Evolutionary conservation across 176 grass and related monocot species (phyloP).

Genomic region (Oryza australiensis): DNA sequence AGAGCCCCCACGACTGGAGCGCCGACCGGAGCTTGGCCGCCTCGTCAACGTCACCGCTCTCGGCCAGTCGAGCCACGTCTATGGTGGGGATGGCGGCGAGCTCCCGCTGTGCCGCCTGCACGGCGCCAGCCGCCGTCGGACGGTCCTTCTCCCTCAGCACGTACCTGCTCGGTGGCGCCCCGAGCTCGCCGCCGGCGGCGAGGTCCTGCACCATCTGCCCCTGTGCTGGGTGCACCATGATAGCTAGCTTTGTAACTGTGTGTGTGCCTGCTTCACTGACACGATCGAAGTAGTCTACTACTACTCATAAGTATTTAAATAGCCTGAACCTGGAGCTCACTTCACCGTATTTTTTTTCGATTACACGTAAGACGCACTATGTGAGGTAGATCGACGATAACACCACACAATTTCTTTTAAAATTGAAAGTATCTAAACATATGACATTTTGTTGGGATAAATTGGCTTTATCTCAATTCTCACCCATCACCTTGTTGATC

Average conservation of each 20-base stretch:
- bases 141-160: conserved; percentile 36
- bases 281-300: not conserved
- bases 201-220: conserved; percentile 49
- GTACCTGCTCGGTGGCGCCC: conserved; percentile 42
- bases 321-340: too few species aligned
- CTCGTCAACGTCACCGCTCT: conserved; percentile 29
- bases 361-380: too few species aligned
- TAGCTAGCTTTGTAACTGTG: not conserved
- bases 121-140: not conserved
- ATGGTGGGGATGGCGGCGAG: conserved; percentile 43
- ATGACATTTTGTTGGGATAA: too few species aligned
- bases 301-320: too few species aligned
- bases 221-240: conserved; percentile 45
- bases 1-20: conserved; percentile 56
- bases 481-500: too few species aligned
- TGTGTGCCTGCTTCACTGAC: not conserved
- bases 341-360: too few species aligned
- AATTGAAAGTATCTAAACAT: too few species aligned
- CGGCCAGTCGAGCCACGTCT: conserved; percentile 28
- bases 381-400: too few species aligned
- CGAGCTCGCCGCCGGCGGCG: conserved; percentile 8
- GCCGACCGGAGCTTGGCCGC: conserved; percentile 43
- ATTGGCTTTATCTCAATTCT: too few species aligned
- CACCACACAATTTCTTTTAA: too few species aligned
- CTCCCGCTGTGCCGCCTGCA: not conserved